These are phyloP conservation scores for Xylaria acuta DNA, from an alignment of 495 filamentous ascomycete genomes.

Conservation along the genomic window DNA sequence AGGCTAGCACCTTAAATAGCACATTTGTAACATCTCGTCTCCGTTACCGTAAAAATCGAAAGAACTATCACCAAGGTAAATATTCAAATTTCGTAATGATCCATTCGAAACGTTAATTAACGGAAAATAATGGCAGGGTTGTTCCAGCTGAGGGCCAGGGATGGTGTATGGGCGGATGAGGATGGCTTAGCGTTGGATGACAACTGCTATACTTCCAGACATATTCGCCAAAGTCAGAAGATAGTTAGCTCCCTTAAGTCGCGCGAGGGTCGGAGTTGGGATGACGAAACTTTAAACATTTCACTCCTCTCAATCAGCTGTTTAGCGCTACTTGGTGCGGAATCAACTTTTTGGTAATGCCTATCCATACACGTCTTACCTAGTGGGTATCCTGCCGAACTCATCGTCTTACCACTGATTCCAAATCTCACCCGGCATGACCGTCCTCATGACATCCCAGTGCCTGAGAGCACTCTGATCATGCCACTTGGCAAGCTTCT, in stretches of 20 bases:
- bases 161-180: background rate
- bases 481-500: conserved; percentile 71
- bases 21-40: background rate
- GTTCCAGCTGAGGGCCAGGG: background rate
- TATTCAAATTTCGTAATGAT: background rate
- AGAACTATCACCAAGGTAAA: background rate
- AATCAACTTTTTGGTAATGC: conserved; percentile 4
- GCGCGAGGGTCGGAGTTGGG: background rate
- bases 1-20: background rate
- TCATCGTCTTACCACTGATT: conserved; percentile 74
- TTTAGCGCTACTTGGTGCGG: background rate
- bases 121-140: background rate
- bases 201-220: background rate
- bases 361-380: background rate
- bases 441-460: conserved; percentile 89
- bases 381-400: background rate
- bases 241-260: background rate
- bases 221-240: background rate
- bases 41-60: background rate
- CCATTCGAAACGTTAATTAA: background rate
- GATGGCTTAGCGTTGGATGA: background rate
- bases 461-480: conserved; percentile 77
- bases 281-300: background rate
- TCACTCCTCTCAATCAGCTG: background rate
- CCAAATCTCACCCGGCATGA: conserved; percentile 82